These are phyloP conservation scores for Dictyostelium capitatum DNA, from an alignment of 78 protist species.

Conservation along the genomic window DNA sequence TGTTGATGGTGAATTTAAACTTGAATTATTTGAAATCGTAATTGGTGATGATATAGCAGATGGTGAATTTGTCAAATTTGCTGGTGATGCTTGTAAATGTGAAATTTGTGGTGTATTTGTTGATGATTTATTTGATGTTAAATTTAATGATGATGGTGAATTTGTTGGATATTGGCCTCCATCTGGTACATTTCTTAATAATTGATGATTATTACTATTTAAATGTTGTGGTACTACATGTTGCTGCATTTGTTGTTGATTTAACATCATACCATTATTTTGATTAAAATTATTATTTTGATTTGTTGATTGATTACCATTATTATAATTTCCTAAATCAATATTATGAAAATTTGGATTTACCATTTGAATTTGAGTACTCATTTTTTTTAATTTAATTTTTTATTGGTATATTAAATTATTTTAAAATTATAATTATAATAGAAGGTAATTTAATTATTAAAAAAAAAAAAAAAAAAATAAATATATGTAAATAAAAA, in stretches of 20 bases:
- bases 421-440: not conserved
- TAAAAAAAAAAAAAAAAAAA: not conserved
- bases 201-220: not conserved
- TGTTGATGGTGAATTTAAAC: slow-evolving; percentile 40
- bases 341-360: slow-evolving; percentile 44
- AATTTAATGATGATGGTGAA: slow-evolving; percentile 21
- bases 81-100: not conserved
- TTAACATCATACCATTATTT: slow-evolving; percentile 13
- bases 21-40: slow-evolving; percentile 23
- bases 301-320: slow-evolving; percentile 7
- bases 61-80: slow-evolving; percentile 1
- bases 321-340: slow-evolving; percentile 33
- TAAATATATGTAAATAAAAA: not conserved
- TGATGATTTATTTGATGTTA: slow-evolving; percentile 22
- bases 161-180: not conserved
- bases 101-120: slow-evolving; percentile 9
- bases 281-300: not conserved
- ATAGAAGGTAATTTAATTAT: not conserved
- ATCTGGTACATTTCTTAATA: slow-evolving; percentile 56
- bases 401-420: not conserved
- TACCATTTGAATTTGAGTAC: slow-evolving; percentile 23
- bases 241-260: slow-evolving; percentile 36
- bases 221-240: slow-evolving; percentile 53
- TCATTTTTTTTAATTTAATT: not conserved
- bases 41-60: slow-evolving; percentile 51